Conservation (phyloP, 176 grass and related monocot species). For the Bromus sterilis region DNA sequence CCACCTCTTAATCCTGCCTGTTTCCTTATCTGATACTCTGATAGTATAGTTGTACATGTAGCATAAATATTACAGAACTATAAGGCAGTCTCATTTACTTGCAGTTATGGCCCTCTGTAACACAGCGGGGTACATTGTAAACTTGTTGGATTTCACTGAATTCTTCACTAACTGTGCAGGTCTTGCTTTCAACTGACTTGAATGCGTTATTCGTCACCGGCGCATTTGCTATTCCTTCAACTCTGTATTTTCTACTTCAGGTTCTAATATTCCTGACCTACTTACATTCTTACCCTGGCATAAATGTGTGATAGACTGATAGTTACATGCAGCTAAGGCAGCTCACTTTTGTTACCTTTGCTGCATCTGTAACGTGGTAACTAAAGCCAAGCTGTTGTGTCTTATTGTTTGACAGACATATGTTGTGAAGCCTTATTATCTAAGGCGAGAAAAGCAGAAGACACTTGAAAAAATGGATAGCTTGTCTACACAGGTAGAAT, state of each 20-base stretch:
- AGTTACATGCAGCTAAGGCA: neutral
- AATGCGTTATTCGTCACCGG: conserved; percentile 63
- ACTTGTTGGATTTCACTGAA: conserved; percentile 22
- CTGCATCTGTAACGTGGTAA: conserved; percentile 12
- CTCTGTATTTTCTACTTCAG: conserved; percentile 94
- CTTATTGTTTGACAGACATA: conserved; percentile 60
- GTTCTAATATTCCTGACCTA: conserved; percentile 37
- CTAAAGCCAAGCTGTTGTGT: conserved; percentile 17
- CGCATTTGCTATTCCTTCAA: conserved; percentile 85
- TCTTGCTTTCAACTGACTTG: conserved; percentile 74
- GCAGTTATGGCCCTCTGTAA: neutral
- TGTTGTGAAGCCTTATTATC: conserved; percentile 80
- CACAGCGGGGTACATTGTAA: conserved; percentile 5
- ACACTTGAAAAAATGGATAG: conserved; percentile 61
- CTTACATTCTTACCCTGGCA: conserved; percentile 14
- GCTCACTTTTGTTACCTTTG: conserved; percentile 7
- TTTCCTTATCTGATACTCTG: neutral
- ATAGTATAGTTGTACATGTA: neutral
- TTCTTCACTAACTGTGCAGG: conserved; percentile 43
- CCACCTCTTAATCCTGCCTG: neutral
- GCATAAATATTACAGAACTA: neutral
- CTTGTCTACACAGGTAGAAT: conserved; percentile 62
- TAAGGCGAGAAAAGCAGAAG: conserved; percentile 59
- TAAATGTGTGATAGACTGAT: neutral
- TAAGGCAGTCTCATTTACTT: conserved; percentile 4